Base-by-base conservation (phyloP, 1,284 basidiomycete species). In the Macrocystidia cucumis region DNA sequence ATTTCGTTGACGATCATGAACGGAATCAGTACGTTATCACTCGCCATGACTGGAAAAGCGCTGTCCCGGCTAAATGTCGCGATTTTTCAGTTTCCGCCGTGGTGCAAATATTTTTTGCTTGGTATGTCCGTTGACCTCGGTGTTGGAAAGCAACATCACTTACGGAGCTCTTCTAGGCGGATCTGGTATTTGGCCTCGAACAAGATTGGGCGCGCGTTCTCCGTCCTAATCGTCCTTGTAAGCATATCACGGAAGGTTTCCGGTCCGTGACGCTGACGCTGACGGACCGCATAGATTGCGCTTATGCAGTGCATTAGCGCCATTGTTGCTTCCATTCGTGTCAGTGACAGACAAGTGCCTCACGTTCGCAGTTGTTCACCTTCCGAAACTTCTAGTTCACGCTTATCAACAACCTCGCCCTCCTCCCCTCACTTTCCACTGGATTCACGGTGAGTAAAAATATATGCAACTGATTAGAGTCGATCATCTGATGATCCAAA, bases 81-180 rank as follows among this genome's bases (percentile, higher is more conserved):
- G n/a, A 14, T 9, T 7, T 11, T n/a, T 5, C 27, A 37, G 37
- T 40, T n/a, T 12, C 38, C 1, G 34, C 29, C 9, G 4, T 35
- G 1, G 40, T 34, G 1, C 40, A 38, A 13, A 39, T 41, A 9
- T 41, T 38, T 12, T 41, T 38, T 12, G 31, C 32, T 3, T 41
- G 32, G 36, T 41, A 19, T 22, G 33, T 11, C 30, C 4, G 16
- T 4, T 20, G 3, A 9, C 13, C 5, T 14, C 17, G 32, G 3
- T n/a, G 16, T 23, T 9, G 12, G n/a, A 11, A 14, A 6, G 24
- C 21, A 14, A 8, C 21, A 32, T 2, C 9, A 14, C 23, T 2
- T 9, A 5, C 12, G 19, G 4, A 12, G n/a, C 11, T 14, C 3
- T 25, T 12, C 2, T n/a, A 37, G 40, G 28, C 30, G 36, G 12